Evolutionary conservation across 169 alveolate species (phyloP).

Genomic region (Plasmodium cynomolgi): DNA sequence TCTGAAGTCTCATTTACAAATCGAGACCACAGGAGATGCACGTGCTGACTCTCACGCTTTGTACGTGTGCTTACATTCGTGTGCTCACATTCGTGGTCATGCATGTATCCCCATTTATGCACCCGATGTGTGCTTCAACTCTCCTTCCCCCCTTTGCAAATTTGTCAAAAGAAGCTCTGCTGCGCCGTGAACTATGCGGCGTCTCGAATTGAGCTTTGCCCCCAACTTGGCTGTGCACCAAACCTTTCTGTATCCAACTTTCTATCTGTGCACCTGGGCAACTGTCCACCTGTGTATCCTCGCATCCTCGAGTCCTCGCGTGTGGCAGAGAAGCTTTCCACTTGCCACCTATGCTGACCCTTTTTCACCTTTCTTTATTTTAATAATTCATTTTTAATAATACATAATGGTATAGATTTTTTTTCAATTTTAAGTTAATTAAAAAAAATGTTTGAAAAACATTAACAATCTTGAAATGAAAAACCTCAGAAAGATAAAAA

Average conservation of each 20-base stretch:
- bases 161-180: not conserved
- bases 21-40: not conserved
- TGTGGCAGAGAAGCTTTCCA: not conserved
- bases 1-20: not conserved
- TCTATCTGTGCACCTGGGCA: not conserved
- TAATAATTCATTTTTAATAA: not conserved
- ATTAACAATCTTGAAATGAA: not conserved
- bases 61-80: not conserved
- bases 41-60: not conserved
- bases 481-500: not conserved
- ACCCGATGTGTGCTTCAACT: not conserved
- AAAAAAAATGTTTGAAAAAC: constrained; percentile 15
- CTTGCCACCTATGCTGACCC: not conserved
- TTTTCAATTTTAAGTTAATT: constrained; percentile 28
- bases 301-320: no score
- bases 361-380: not conserved
- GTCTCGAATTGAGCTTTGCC: not conserved
- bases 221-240: not conserved
- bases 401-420: not conserved
- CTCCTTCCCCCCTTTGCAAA: not conserved
- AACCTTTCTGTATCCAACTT: not conserved
- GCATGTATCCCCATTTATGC: not conserved
- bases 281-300: no score
- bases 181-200: not conserved
- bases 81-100: not conserved